Conservation (phyloP, 2,329 filamentous ascomycete genomes). For the Ascochyta viciae-villosae region DNA sequence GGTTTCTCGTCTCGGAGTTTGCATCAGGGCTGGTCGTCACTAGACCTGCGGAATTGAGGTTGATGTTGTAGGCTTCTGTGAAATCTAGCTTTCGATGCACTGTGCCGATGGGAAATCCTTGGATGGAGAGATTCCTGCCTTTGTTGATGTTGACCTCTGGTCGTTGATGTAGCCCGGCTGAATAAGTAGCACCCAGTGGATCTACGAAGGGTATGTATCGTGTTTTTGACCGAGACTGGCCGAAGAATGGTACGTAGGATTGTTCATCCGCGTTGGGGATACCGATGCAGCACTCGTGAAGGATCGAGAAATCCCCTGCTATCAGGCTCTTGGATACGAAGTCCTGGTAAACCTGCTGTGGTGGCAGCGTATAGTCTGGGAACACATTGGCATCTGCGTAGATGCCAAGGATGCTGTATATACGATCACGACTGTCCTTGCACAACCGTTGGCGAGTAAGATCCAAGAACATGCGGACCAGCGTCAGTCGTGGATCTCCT, state of each 20-base stretch:
- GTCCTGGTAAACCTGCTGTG: constrained; percentile 5
- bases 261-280: neutral
- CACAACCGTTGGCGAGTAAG: constrained; percentile 10
- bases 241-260: neutral
- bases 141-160: neutral
- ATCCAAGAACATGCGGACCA: constrained; percentile 10
- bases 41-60: neutral
- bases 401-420: constrained; percentile 13
- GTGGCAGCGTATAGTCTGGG: constrained; percentile 5
- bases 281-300: constrained; percentile 18
- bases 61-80: constrained; percentile 1
- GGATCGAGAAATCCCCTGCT: constrained; percentile 11
- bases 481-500: neutral
- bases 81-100: constrained; percentile 8
- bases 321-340: constrained; percentile 9
- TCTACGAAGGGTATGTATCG: neutral
- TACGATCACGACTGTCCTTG: constrained; percentile 15
- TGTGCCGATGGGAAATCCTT: constrained; percentile 6
- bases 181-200: constrained; percentile 1
- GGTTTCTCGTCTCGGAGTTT: neutral
- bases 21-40: too few species aligned
- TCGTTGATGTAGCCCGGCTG: constrained; percentile 6
- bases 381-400: neutral
- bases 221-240: neutral
- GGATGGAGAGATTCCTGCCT: neutral